phyloP scores from a whole-genome alignment of 352 stramenopile genomes.

The Pythium sukuiense region DNA sequence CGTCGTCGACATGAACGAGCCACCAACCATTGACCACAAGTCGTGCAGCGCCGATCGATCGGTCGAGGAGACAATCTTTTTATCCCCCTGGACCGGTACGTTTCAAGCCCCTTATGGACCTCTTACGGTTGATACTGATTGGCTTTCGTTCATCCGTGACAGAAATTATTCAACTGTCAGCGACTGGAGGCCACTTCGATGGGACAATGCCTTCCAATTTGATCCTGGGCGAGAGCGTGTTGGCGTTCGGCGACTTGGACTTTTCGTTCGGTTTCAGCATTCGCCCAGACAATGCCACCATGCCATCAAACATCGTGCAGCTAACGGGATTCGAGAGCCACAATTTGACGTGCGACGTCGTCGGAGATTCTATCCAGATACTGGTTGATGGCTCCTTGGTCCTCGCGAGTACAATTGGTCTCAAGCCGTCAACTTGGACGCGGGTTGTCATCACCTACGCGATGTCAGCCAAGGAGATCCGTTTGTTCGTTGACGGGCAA shows the following conservation, averaged over 20 bases:
- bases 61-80: constrained; percentile 14
- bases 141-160: neutral
- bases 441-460: constrained; percentile 23
- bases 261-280: constrained; percentile 43
- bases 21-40: constrained; percentile 24
- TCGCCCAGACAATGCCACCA: neutral
- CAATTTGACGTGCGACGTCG: neutral
- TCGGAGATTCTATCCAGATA: neutral
- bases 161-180: constrained; percentile 8
- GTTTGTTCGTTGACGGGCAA: constrained; percentile 21
- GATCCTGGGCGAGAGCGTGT: neutral
- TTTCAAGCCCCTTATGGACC: neutral
- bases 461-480: constrained; percentile 6
- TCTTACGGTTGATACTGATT: neutral
- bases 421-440: constrained; percentile 13
- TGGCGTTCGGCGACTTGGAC: constrained; percentile 50
- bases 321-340: neutral
- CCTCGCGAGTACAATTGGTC: neutral
- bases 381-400: constrained; percentile 3
- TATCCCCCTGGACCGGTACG: constrained; percentile 17
- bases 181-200: constrained; percentile 23
- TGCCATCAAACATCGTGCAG: neutral
- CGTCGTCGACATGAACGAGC: constrained; percentile 46
- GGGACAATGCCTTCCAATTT: neutral
- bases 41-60: constrained; percentile 8